These are phyloP conservation scores for Termitomyces sp. DNA, from an alignment of 768 basidiomycete genomes.

Conservation along the genomic window DNA sequence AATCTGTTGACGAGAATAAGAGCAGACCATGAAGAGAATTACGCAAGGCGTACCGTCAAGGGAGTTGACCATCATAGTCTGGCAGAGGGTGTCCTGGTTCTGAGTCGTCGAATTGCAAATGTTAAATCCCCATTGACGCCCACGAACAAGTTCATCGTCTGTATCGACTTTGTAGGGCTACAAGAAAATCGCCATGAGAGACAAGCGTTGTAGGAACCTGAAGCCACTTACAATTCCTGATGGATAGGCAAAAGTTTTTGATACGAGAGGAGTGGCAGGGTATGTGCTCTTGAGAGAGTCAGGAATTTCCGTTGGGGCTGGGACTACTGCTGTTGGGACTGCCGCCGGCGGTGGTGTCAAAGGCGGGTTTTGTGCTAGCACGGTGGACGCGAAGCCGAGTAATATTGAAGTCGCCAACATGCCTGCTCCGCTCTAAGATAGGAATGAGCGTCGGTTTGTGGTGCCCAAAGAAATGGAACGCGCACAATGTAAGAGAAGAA, in stretches of 20 bases:
- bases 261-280: slow-evolving; percentile 40
- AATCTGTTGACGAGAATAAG: slow-evolving; percentile 41
- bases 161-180: slow-evolving; percentile 31
- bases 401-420: slow-evolving; percentile 7
- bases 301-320: slow-evolving; percentile 4
- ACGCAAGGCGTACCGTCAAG: slow-evolving; percentile 40
- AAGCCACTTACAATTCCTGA: slow-evolving; percentile 34
- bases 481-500: neutral
- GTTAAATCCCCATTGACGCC: slow-evolving; percentile 59
- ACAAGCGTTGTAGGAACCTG: neutral
- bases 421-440: neutral
- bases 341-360: slow-evolving; percentile 5
- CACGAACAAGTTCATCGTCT: slow-evolving; percentile 35
- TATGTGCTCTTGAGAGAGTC: slow-evolving; percentile 26
- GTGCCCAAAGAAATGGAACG: neutral
- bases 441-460: slow-evolving; percentile 1
- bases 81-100: slow-evolving; percentile 46
- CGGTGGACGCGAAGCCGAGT: slow-evolving; percentile 1
- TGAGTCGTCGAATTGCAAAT: slow-evolving; percentile 59
- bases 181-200: neutral
- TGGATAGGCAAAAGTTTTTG: slow-evolving; percentile 42
- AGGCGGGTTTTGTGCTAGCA: slow-evolving; percentile 6
- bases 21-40: slow-evolving; percentile 4
- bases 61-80: slow-evolving; percentile 52
- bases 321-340: neutral